These are phyloP conservation scores for Clitopilus hobsonii DNA, from an alignment of 768 basidiomycete genomes.

Conservation along the genomic window DNA sequence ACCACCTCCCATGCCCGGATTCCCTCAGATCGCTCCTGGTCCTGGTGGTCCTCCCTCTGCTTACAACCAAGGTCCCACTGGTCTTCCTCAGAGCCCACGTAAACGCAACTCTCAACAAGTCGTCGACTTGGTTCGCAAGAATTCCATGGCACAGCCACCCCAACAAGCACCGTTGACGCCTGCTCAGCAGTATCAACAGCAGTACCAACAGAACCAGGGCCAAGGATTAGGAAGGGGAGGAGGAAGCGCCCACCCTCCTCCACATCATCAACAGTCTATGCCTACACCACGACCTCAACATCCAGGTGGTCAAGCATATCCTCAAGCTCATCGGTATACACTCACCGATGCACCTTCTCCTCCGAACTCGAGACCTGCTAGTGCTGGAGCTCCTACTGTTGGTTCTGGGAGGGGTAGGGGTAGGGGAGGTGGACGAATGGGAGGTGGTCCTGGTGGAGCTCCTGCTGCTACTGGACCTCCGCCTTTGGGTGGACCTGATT, in stretches of 20 bases:
- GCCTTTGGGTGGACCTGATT: too few species aligned
- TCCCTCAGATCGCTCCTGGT: not conserved
- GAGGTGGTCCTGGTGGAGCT: not conserved
- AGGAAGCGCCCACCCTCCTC: conserved; percentile 9
- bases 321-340: conserved; percentile 40
- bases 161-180: conserved; percentile 11
- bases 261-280: conserved; percentile 3
- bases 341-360: conserved; percentile 34
- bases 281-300: not conserved
- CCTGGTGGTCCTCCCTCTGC: not conserved
- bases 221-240: conserved; percentile 10
- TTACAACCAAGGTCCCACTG: not conserved
- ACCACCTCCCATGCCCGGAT: not conserved
- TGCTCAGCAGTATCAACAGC: conserved; percentile 13
- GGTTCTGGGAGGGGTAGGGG: conserved; percentile 14
- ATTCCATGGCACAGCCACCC: conserved; percentile 25
- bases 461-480: not conserved
- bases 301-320: conserved; percentile 13
- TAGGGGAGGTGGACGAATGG: conserved; percentile 11
- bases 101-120: conserved; percentile 37
- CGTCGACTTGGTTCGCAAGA: conserved; percentile 52
- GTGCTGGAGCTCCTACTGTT: conserved; percentile 5
- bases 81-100: not conserved
- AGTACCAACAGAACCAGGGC: conserved; percentile 12
- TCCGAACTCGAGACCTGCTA: conserved; percentile 1